Evolutionary conservation across 78 protist genomes (phyloP), one percentile per base, ranked within the genome.

Genomic region (Dictyostelium brefeldianum): DNA sequence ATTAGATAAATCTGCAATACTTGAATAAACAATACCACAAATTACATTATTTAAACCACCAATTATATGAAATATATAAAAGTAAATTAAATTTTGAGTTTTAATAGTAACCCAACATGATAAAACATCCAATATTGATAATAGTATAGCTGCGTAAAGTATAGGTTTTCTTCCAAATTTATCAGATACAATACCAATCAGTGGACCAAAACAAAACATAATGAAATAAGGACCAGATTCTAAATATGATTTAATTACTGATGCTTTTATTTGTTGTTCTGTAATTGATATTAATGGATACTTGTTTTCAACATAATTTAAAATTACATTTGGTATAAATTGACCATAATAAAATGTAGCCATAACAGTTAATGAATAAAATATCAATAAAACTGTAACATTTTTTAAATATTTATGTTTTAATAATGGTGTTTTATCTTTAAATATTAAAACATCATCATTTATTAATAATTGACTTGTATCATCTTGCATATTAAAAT

Each of bases 191-290:
- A 25, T 25, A 3, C 70, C 70, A 6, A 62, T 17, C 1, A 62
- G 15, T 20, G 70, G 70, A 11, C 70, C 70, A 51, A 82, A 48
- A 7, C 69, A n/a, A 36, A 82, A 82, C 29, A 43, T 53, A 12
- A 50, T 5, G 43, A 36, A 36, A 82, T 70, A 70, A 6, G 90
- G 90, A n/a, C 36, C 4, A 20, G 80, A 46, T 50, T 67, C 79
- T 15, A 71, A 11, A 10, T 50, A 25, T 2, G 69, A 50, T 48
- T 81, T 81, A n/a, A 25, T 65, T 11, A 50, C 12, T 1, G 89
- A 47, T 27, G 89, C 77, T 47, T 41, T 31, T 12, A 74, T 36
- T 14, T 36, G n/a, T 62, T 62, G n/a, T 62, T 62, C 36, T 62
- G 10, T 29, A 11, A 31, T 29, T 62, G 70, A 11, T 62, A 62